Conservation (phyloP, 208 protist genomes). For the Endotrypanum monterogeii region DNA sequence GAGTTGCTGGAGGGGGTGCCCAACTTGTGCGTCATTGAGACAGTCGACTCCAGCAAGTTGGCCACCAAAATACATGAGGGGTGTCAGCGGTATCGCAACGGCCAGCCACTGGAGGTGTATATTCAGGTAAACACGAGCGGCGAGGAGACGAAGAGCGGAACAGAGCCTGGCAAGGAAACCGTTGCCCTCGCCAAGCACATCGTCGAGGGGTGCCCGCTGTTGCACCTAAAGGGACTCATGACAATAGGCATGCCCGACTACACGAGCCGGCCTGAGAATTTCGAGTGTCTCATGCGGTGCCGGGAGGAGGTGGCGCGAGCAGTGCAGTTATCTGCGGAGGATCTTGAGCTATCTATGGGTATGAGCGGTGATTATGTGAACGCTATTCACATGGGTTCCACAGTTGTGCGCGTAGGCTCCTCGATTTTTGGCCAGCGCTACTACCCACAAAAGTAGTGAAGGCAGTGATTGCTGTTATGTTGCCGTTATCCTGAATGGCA, state of each 20-base stretch:
- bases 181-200: conserved; percentile 82
- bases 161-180: conserved; percentile 61
- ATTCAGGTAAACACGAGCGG: conserved; percentile 96
- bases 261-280: conserved; percentile 80
- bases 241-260: conserved; percentile 95
- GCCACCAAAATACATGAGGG: conserved; percentile 88
- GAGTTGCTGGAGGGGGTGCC: conserved; percentile 63
- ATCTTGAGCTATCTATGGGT: conserved; percentile 95
- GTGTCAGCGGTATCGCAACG: conserved; percentile 53
- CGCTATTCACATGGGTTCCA: conserved; percentile 94
- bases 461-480: not conserved
- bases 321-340: conserved; percentile 41
- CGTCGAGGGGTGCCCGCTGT: conserved; percentile 57
- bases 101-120: conserved; percentile 79
- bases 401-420: conserved; percentile 94
- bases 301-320: conserved; percentile 63
- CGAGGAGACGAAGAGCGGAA: conserved; percentile 94
- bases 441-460: conserved; percentile 57
- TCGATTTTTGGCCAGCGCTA: conserved; percentile 95
- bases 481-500: not conserved
- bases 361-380: conserved; percentile 96
- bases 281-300: conserved; percentile 79
- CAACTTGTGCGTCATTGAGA: conserved; percentile 88
- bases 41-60: conserved; percentile 92
- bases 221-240: conserved; percentile 95